A percentile compares a stretch with the other conserved stretches of the same genome.
These are phyloP conservation scores for Chrysoporthe cubensis DNA, from an alignment of 2,329 filamentous ascomycete species.

Conservation along the genomic window DNA sequence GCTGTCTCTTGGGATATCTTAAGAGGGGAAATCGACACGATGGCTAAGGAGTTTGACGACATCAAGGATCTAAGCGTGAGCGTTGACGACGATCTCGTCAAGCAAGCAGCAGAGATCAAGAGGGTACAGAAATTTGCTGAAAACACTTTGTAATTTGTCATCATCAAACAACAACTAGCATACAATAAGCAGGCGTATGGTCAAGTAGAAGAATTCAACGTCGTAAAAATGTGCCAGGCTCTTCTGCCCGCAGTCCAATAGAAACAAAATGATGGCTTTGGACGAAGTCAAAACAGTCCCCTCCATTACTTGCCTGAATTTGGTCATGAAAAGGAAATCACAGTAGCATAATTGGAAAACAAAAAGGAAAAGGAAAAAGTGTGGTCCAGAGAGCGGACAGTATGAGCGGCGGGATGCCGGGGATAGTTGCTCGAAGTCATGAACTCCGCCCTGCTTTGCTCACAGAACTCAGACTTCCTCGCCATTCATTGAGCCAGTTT, in stretches of 20 bases:
- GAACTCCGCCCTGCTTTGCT: not conserved
- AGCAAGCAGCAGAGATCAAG: not conserved
- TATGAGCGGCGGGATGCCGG: not conserved
- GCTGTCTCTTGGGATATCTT: conserved; percentile 43
- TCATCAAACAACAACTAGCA: not conserved
- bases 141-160: conserved; percentile 12
- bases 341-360: not conserved
- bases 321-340: not conserved
- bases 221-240: conserved; percentile 3
- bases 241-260: not conserved
- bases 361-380: not conserved
- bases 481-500: not conserved
- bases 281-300: not conserved
- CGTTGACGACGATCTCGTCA: conserved; percentile 28
- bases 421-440: too few species aligned
- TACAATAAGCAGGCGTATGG: conserved; percentile 8
- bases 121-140: conserved; percentile 6
- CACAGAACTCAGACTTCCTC: conserved; percentile 1
- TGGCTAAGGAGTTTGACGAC: conserved; percentile 39
- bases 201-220: conserved; percentile 9
- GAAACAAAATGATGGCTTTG: not conserved
- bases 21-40: conserved; percentile 37
- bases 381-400: not conserved
- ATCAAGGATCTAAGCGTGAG: conserved; percentile 40
- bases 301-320: not conserved